Base-by-base conservation (phyloP, 352 stramenopile genomes). In the Pseudoperonospora humuli region DNA sequence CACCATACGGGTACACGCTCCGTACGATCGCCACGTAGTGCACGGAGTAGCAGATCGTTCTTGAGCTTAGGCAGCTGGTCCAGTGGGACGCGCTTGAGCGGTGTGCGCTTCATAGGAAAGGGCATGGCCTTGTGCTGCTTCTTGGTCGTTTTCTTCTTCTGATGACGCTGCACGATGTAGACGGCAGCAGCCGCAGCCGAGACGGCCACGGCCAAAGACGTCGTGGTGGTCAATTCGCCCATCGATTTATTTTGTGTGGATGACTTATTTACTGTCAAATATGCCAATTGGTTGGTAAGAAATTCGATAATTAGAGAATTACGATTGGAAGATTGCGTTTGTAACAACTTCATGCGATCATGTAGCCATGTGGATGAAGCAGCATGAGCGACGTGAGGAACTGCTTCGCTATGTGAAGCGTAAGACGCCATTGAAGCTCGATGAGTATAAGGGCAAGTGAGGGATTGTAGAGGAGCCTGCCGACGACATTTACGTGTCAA, bases 1-100 rank as follows among this genome's bases (percentile, higher is more conserved):
- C 97, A 87, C 96, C 96, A 99, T 45, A 98, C 83, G 9, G 95
- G 95, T 35, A 93, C 84, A 19, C 83, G 78, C 66, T 96, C 86
- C 7, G 86, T 94, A 39, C 68, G 74, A 48, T 97, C 75, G 45
- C 88, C 85, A 41, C 67, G 70, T 24, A 93, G 75, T 38, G 86
- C 86, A 21, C 85, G 82, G 26, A 96, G 50, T 34, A 96, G 57
- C 31, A 95, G 51, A 51, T 95, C 84, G 64, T 96, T 96, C 60
- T 94, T 92, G 45, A 94, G 65, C 57, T 76, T 74, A n/a, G 80
- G 79, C 46, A 91, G 57, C 26, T 84, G 56, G 32, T 78, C 65
- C 27, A 89, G 54, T 34, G 78, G 57, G 25, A 88, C 42, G 40
- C 79, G 79, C 55, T 86, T 65, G 28, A 92, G 29, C 13, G 79